Percentiles rank a stretch among this genome's conserved stretches.
Conservation (phyloP, 352 stramenopile species). For the Pythium dissimile region DNA sequence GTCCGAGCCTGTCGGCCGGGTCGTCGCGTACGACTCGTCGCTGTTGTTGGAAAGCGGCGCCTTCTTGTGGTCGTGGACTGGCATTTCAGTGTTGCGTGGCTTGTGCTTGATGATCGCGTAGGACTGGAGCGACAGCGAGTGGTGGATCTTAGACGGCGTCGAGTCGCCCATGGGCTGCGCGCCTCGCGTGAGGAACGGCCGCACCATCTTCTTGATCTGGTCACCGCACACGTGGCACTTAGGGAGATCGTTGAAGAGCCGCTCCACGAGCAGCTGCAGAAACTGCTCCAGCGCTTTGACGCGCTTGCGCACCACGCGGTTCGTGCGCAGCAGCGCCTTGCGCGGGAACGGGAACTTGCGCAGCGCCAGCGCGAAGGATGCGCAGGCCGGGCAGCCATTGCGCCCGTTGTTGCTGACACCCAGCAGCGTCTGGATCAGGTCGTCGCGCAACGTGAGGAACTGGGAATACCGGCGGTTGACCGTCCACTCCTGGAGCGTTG, state of each 20-base stretch:
- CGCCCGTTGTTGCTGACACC: conserved; percentile 7
- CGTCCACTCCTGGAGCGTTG: conserved; percentile 75
- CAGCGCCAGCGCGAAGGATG: conserved; percentile 59
- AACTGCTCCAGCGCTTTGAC: conserved; percentile 70
- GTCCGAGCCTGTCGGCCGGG: conserved; percentile 46
- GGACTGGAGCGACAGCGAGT: conserved; percentile 65
- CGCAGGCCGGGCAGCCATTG: conserved; percentile 55
- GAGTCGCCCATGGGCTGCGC: conserved; percentile 71
- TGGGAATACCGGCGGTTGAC: conserved; percentile 86
- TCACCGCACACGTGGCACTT: conserved; percentile 75
- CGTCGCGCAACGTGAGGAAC: conserved; percentile 76
- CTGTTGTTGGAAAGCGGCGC: conserved; percentile 5
- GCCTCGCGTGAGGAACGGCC: conserved; percentile 73
- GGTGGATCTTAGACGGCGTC: conserved; percentile 67
- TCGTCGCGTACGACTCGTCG: conserved; percentile 14
- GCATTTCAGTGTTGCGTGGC: conserved; percentile 22
- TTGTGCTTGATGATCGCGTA: conserved; percentile 50
- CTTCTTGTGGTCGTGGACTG: conserved; percentile 1
- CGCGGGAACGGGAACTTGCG: conserved; percentile 59
- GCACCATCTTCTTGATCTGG: conserved; percentile 62
- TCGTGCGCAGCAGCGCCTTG: conserved; percentile 68
- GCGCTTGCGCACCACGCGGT: conserved; percentile 63
- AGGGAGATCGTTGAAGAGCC: conserved; percentile 67
- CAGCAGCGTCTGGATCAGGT: conserved; percentile 46
- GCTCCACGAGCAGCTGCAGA: conserved; percentile 63